Conservation (phyloP, 345 rosid genomes). For the Pistacia vera region DNA sequence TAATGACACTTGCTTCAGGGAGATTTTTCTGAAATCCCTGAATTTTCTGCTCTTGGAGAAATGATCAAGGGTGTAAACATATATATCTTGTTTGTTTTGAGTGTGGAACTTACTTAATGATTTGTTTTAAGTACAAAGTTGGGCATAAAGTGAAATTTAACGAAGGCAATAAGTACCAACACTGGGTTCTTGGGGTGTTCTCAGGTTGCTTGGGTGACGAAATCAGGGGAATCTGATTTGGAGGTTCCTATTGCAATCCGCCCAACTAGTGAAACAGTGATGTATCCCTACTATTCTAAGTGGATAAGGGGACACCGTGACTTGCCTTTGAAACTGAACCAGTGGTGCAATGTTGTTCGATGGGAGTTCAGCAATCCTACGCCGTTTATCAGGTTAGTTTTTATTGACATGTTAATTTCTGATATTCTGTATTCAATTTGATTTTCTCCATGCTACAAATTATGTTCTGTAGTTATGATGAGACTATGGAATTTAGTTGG, state of each 20-base stretch:
- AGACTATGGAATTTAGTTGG: slow-evolving; percentile 2
- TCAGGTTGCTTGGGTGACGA: slow-evolving; percentile 99
- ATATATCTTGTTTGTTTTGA: not conserved
- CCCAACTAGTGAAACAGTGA: slow-evolving; percentile 98
- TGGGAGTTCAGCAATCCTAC: slow-evolving; percentile 99
- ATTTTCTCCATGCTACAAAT: not conserved
- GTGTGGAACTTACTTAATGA: not conserved
- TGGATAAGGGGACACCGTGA: slow-evolving; percentile 99
- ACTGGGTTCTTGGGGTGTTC: slow-evolving; percentile 11
- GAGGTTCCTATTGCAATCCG: slow-evolving; percentile 94
- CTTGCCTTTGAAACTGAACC: slow-evolving; percentile 92
- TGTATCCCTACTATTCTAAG: slow-evolving; percentile 96
- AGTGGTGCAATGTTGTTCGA: slow-evolving; percentile 99
- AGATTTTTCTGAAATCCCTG: not conserved
- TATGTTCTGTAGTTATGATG: not conserved
- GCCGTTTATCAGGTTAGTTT: slow-evolving; percentile 87
- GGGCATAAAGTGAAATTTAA: slow-evolving; percentile 6
- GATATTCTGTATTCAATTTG: not conserved
- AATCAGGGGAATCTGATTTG: slow-evolving; percentile 86
- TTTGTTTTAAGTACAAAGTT: not conserved
- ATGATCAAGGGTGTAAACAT: not conserved
- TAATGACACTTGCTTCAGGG: not conserved
- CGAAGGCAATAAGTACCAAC: not conserved
- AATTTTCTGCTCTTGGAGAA: not conserved
- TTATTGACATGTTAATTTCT: not conserved